Base-by-base conservation (phyloP, 139 green algal genomes). In the Micractinium conductrix region DNA sequence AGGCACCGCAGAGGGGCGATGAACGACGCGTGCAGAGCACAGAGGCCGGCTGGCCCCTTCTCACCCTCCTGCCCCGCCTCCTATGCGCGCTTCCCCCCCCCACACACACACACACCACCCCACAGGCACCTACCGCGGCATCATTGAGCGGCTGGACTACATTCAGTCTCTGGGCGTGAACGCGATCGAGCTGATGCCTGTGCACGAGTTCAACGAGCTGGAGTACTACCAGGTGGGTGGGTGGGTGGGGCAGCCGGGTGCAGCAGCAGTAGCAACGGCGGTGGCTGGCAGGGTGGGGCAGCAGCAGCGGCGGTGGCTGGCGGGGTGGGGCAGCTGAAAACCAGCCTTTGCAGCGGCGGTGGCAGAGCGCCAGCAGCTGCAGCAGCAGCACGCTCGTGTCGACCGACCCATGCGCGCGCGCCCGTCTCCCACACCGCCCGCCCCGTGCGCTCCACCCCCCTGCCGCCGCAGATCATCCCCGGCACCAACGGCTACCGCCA, bases 191-290 rank as follows among this genome's bases (percentile, higher is more conserved):
- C 93, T 99, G 78, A 86, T 99, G 90, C 97, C 97, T 1, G 81
- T 98, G 16, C 92, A 98, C 42, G 97, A 99, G 89, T 99, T 98
- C 89, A 99, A 99, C 86, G 97, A 99, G 91, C 90, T 99, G 0
- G 97, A 99, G 91, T 99, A 99, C 88, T 97, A 98, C 81, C 73
- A 88, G 87, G 87, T 88, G 40, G 45, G 19, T 17, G 35, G 43
- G 30, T 55, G 63, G 63, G n/a, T n/a, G 74, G 33, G 71, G 71
- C 43, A 42, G 71, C 2, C 3, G 17, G 24, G 35, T 9, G 68
- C 24, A 62, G 53, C 53, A 22, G 8, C 53, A 62, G 53, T 21
- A 58, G 48, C 48, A 58, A 14, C 53, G 24, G 68, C 17, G 68
- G 9, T 74, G 35, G 48, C 8, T 50, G 33, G 43, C 22, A 0